phyloP scores from a whole-genome alignment of 2,329 filamentous ascomycete species.

The Penicillium expansum region DNA sequence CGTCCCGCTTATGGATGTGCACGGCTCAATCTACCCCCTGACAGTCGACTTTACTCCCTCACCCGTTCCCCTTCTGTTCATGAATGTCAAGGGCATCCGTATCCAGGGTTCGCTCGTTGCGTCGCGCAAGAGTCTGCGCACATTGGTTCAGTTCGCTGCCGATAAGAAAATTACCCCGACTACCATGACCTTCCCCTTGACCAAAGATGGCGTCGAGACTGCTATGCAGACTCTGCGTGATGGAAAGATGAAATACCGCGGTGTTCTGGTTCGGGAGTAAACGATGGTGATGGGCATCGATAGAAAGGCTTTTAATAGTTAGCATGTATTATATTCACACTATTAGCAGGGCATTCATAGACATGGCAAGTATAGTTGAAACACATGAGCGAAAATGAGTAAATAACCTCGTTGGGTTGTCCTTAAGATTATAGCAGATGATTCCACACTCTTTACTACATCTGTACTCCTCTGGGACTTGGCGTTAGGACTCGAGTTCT shows the following conservation, averaged over 20 bases:
- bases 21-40: conserved; percentile 26
- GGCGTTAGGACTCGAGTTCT: too few relatives aligned
- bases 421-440: too few relatives aligned
- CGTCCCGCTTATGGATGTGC: conserved; percentile 25
- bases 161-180: conserved; percentile 62
- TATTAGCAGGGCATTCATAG: background rate
- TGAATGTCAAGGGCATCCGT: conserved; percentile 56
- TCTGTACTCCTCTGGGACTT: too few relatives aligned
- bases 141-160: conserved; percentile 60
- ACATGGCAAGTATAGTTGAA: background rate
- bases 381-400: too few relatives aligned
- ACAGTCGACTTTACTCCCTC: conserved; percentile 23
- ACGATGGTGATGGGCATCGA: background rate
- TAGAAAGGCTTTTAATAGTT: conserved; percentile 20
- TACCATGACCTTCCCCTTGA: conserved; percentile 62
- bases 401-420: too few relatives aligned
- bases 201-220: conserved; percentile 29
- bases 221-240: conserved; percentile 48
- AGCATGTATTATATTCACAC: background rate
- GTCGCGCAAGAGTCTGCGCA: conserved; percentile 58
- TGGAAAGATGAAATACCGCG: conserved; percentile 50
- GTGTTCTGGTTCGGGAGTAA: conserved; percentile 39
- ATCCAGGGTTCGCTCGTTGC: conserved; percentile 65
- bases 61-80: conserved; percentile 18
- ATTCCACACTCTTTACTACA: too few relatives aligned